Percentiles rank a stretch among this genome's conserved stretches.
phyloP scores from a whole-genome alignment of 106 monocot genomes.

The Dendrobium huoshanense region DNA sequence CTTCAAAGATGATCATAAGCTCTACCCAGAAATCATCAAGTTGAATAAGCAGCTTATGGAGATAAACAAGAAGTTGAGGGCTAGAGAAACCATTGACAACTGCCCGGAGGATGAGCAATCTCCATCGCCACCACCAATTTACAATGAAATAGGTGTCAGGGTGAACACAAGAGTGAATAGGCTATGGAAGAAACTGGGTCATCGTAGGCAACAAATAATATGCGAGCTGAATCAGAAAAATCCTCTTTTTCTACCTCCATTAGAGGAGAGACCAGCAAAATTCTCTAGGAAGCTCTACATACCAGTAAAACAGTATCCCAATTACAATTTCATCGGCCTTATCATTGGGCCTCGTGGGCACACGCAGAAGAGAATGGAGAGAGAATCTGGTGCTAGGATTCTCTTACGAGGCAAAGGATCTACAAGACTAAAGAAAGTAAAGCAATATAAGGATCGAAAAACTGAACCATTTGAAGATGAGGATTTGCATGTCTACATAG shows the following conservation, averaged over 20 bases:
- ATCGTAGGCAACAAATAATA: constrained; percentile 26
- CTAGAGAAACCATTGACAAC: constrained; percentile 14
- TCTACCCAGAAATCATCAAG: constrained; percentile 13
- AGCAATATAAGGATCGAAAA: not conserved
- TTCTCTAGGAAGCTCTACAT: constrained; percentile 55
- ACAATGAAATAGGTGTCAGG: constrained; percentile 13
- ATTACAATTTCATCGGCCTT: constrained; percentile 62
- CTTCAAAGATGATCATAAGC: not conserved
- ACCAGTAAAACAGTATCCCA: constrained; percentile 50
- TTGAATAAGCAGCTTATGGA: constrained; percentile 22
- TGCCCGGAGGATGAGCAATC: constrained; percentile 17
- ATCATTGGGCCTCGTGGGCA: constrained; percentile 64
- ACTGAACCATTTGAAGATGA: constrained; percentile 22
- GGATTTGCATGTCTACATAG: constrained; percentile 53
- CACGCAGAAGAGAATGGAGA: constrained; percentile 57
- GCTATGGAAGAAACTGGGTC: constrained; percentile 9
- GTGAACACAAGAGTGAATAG: constrained; percentile 10
- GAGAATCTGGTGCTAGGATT: constrained; percentile 52
- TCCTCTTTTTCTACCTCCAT: constrained; percentile 22
- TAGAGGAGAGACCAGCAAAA: constrained; percentile 15
- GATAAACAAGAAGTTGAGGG: constrained; percentile 17
- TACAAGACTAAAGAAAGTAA: not conserved
- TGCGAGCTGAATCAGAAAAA: constrained; percentile 21
- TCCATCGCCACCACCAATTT: constrained; percentile 21
- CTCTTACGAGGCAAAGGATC: constrained; percentile 48